Evolutionary conservation across 768 basidiomycete genomes (phyloP).

Genomic region (Lactarius quietus): DNA sequence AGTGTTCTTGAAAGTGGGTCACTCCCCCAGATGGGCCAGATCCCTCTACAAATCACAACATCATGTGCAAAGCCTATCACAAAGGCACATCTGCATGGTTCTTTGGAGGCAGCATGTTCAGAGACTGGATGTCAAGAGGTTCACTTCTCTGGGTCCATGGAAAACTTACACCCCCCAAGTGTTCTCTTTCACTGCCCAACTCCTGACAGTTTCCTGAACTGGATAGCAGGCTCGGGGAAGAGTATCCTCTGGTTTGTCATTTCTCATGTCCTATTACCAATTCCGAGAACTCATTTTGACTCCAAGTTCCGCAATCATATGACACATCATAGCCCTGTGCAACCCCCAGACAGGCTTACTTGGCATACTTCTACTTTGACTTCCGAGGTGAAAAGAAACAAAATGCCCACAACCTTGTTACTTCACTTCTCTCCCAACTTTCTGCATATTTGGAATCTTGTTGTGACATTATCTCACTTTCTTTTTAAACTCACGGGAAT

Average conservation of each 20-base stretch:
- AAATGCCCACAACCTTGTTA: no score
- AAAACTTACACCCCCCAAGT: not conserved
- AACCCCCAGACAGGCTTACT: not conserved
- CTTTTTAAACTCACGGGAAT: not conserved
- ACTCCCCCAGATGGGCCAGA: not conserved
- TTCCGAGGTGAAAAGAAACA: not conserved
- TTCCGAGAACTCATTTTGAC: not conserved
- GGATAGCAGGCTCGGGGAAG: not conserved
- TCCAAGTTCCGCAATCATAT: not conserved
- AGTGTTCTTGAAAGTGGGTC: not conserved
- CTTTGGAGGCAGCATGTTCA: not conserved
- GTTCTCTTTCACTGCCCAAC: not conserved
- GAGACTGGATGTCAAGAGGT: no score
- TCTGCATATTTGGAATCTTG: not conserved
- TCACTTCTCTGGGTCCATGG: slow-evolving; percentile 10
- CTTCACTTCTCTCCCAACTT: not conserved
- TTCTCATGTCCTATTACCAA: not conserved
- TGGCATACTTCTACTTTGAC: not conserved
- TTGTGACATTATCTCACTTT: not conserved
- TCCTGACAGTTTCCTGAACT: not conserved
- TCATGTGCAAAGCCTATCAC: not conserved
- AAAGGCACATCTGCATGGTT: not conserved
- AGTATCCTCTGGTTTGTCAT: no score
- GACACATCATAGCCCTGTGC: no score
- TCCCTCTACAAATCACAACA: no score